phyloP scores from a whole-genome alignment of 768 basidiomycete species.

The Vararia minispora region DNA sequence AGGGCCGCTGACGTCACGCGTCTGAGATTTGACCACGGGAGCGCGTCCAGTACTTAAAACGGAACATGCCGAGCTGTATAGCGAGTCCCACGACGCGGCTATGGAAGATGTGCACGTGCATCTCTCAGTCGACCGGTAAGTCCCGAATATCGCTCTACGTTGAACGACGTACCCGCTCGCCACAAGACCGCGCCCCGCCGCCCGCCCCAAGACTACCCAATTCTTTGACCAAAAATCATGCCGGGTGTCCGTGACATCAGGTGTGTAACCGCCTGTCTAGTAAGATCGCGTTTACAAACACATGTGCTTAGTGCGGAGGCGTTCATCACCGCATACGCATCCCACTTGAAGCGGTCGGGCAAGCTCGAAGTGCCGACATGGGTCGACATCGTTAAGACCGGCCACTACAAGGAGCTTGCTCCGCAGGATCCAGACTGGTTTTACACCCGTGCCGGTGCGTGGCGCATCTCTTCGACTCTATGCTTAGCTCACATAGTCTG shows the following conservation, averaged over 20 bases:
- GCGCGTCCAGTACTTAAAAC: too few species aligned
- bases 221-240: conserved; percentile 25
- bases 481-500: background rate
- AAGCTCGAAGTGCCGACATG: conserved; percentile 98
- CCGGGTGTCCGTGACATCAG: conserved; percentile 36
- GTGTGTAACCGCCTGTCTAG: conserved; percentile 18
- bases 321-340: conserved; percentile 90
- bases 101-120: too few species aligned
- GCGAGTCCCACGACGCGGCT: too few species aligned
- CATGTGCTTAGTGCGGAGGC: conserved; percentile 61
- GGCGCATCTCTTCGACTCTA: background rate
- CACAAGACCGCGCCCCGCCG: too few species aligned
- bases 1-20: too few species aligned
- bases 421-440: conserved; percentile 99
- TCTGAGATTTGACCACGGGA: too few species aligned
- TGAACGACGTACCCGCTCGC: too few species aligned
- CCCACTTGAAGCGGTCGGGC: conserved; percentile 95
- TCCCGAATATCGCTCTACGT: too few species aligned
- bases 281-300: background rate
- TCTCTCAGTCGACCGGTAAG: too few species aligned
- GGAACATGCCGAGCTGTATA: too few species aligned
- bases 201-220: conserved; percentile 1
- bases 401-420: conserved; percentile 93
- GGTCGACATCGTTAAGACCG: conserved; percentile 99
- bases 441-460: conserved; percentile 94